phyloP scores from a whole-genome alignment of 2,329 filamentous ascomycete species.

The Graphilbum fragrans region DNA sequence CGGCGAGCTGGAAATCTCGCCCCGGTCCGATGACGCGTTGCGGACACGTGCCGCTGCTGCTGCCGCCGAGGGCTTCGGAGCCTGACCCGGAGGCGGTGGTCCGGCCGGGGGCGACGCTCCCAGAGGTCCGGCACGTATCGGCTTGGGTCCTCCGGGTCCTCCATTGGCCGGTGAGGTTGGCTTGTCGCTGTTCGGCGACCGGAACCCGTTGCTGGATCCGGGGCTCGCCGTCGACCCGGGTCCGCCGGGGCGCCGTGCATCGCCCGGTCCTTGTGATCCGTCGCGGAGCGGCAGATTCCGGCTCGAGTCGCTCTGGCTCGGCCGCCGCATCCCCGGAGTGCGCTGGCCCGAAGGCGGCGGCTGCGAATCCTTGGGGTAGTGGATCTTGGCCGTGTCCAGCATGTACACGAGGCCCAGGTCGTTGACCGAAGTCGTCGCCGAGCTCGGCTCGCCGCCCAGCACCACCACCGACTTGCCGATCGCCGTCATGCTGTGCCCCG shows the following conservation, averaged over 20 bases:
- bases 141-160: constrained; percentile 7
- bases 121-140: constrained; percentile 23
- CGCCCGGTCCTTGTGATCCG: constrained; percentile 36
- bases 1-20: constrained; percentile 24
- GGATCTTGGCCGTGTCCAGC: constrained; percentile 88
- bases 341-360: constrained; percentile 16
- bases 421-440: constrained; percentile 64
- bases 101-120: constrained; percentile 27
- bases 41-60: constrained; percentile 27
- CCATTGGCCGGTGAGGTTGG: constrained; percentile 13
- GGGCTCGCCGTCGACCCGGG: constrained; percentile 22
- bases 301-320: constrained; percentile 18
- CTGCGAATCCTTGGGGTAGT: constrained; percentile 74
- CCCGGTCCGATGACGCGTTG: constrained; percentile 37
- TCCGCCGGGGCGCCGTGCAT: constrained; percentile 33
- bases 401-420: constrained; percentile 86
- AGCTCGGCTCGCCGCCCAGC: constrained; percentile 87
- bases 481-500: constrained; percentile 95
- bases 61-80: constrained; percentile 34
- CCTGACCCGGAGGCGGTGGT: constrained; percentile 42
- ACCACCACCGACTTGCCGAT: constrained; percentile 89
- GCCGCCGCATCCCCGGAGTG: constrained; percentile 14
- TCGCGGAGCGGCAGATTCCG: constrained; percentile 34
- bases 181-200: constrained; percentile 25
- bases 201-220: constrained; percentile 27